A percentile compares a stretch with the other conserved stretches of the same genome.
Conservation (phyloP, 345 rosid species). For the Corymbia maculata region DNA sequence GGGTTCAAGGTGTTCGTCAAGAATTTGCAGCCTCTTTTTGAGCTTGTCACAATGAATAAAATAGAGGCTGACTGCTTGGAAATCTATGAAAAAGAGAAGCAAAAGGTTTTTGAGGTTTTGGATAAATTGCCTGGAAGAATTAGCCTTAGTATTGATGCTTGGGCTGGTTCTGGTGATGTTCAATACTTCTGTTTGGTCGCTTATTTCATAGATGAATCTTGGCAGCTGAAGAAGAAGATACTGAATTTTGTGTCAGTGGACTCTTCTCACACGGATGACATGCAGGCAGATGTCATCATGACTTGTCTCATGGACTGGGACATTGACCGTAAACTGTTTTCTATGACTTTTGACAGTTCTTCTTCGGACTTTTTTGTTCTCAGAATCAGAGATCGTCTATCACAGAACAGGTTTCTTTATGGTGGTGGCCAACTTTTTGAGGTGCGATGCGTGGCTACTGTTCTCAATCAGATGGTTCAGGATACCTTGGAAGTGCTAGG, state of each 20-base stretch:
- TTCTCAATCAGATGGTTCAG: slow-evolving; percentile 49
- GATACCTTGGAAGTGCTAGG: slow-evolving; percentile 39
- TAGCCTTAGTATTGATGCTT: slow-evolving; percentile 44
- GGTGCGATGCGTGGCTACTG: slow-evolving; percentile 45
- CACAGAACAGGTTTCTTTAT: slow-evolving; percentile 60
- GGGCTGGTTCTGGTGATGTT: slow-evolving; percentile 40
- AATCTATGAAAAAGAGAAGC: slow-evolving; percentile 59
- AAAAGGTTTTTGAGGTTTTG: slow-evolving; percentile 45
- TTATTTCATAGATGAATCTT: slow-evolving; percentile 56
- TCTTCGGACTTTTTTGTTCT: slow-evolving; percentile 29
- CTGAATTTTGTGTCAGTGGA: slow-evolving; percentile 44
- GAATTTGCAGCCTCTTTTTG: slow-evolving; percentile 67
- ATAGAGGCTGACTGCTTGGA: slow-evolving; percentile 75
- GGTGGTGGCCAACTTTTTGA: slow-evolving; percentile 64
- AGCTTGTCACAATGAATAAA: slow-evolving; percentile 36
- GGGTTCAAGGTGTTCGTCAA: slow-evolving; percentile 64
- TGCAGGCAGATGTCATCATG: slow-evolving; percentile 55
- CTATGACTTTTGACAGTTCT: slow-evolving; percentile 45
- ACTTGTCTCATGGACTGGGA: slow-evolving; percentile 77
- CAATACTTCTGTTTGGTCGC: slow-evolving; percentile 51
- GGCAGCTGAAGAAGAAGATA: slow-evolving; percentile 54
- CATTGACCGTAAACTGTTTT: slow-evolving; percentile 66
- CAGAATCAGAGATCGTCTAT: slow-evolving; percentile 55
- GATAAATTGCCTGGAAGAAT: slow-evolving; percentile 77
- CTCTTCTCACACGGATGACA: slow-evolving; percentile 46